These are phyloP conservation scores for Candida freyschussii DNA, from an alignment of 1,139 yeast species.

Conservation along the genomic window DNA sequence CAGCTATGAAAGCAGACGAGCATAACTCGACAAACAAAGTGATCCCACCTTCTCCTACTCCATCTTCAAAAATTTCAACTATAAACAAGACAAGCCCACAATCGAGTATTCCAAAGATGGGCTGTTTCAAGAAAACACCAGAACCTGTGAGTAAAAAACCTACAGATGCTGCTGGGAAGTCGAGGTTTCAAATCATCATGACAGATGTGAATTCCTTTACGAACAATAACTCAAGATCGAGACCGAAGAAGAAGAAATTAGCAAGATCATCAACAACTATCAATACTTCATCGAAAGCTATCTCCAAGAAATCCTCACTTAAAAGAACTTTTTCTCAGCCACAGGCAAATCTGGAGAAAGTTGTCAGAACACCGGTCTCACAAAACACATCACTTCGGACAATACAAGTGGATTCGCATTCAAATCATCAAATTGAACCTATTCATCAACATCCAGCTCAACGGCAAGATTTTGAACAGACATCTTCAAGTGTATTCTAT, in stretches of 20 bases:
- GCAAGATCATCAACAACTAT: conserved; percentile 20
- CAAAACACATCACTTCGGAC: too few species aligned
- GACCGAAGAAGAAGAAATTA: conserved; percentile 17
- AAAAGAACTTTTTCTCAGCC: conserved; percentile 25
- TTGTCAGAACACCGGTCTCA: too few species aligned
- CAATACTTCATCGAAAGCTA: conserved; percentile 7
- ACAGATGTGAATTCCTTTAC: conserved; percentile 24
- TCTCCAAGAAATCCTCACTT: conserved; percentile 17
- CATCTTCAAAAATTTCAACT: conserved; percentile 4
- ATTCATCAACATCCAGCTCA: too few species aligned
- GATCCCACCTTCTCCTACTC: conserved; percentile 14
- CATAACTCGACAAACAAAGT: conserved; percentile 5
- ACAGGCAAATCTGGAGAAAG: conserved; percentile 12
- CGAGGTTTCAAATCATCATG: conserved; percentile 25
- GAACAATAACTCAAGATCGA: conserved; percentile 9
- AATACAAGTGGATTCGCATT: too few species aligned
- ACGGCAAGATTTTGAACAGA: too few species aligned
- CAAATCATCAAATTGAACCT: too few species aligned
- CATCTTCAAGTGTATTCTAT: too few species aligned
- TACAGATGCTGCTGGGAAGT: conserved; percentile 2
- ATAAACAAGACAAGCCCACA: not conserved
- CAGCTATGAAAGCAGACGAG: conserved; percentile 21
- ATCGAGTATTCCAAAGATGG: conserved; percentile 13
- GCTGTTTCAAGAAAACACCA: conserved; percentile 13
- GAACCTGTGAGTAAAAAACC: conserved; percentile 6